phyloP scores from a whole-genome alignment of 2,329 filamentous ascomycete species.

The Truncatella angustata region DNA sequence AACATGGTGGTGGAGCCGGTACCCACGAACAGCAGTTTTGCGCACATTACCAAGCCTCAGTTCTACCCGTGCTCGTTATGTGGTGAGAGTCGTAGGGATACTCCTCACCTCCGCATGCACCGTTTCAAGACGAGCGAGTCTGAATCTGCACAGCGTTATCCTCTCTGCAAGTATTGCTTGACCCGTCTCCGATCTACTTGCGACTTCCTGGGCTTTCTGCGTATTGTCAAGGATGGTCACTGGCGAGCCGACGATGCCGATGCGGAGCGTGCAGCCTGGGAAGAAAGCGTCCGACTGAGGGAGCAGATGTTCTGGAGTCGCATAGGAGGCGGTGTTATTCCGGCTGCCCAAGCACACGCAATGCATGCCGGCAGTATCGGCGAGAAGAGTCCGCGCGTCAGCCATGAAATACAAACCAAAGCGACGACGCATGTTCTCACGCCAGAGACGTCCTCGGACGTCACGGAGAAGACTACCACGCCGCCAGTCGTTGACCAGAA shows the following conservation, averaged over 20 bases:
- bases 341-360: constrained; percentile 41
- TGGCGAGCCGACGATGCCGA: constrained; percentile 82
- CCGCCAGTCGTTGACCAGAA: background rate
- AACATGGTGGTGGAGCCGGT: constrained; percentile 88
- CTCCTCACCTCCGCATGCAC: constrained; percentile 73
- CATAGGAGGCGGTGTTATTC: constrained; percentile 87
- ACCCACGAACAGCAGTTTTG: constrained; percentile 55
- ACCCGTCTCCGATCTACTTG: constrained; percentile 81
- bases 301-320: constrained; percentile 98
- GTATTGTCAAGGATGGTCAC: constrained; percentile 89
- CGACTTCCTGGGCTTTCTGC: constrained; percentile 87
- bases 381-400: constrained; percentile 33
- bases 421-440: background rate
- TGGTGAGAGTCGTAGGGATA: constrained; percentile 74
- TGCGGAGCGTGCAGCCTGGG: constrained; percentile 86
- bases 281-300: constrained; percentile 83
- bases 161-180: constrained; percentile 86
- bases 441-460: background rate
- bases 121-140: constrained; percentile 87
- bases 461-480: background rate
- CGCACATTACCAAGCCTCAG: constrained; percentile 49
- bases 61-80: constrained; percentile 79
- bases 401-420: constrained; percentile 27
- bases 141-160: constrained; percentile 83
- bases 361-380: constrained; percentile 17